Base-by-base conservation (phyloP, 306 rosid species). In the Parietaria judaica region DNA sequence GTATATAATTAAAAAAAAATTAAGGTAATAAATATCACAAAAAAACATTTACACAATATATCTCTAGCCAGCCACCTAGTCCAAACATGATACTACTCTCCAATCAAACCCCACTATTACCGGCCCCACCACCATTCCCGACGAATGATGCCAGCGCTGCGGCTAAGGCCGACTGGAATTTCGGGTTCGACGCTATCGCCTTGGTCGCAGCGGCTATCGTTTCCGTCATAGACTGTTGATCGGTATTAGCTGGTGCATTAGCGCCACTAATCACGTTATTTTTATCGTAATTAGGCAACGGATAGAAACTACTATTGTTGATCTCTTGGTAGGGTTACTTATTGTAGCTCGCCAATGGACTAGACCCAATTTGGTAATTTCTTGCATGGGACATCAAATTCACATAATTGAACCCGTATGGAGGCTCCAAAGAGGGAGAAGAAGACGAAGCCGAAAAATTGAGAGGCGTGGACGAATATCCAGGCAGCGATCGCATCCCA, bases 161-260 rank as follows among this genome's bases (percentile, higher is more conserved):
- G 0, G 90, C 95, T 56, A 94, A 79, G n/a, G 88, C 99, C 5
- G 99, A 84, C 44, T 82, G 97, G 66, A 94, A 94, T 14, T 63
- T 81, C 0, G 99, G 97, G 74, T 94, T 86, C 1, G 86, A 68
- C 0, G 95, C 79, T 57, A 88, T 94, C 8, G 81, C 90, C 73
- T 86, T 86, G 1, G 99, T 88, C 35, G 99, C 95, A 11, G 99
- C 89, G 15, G 97, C 81, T 50, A 88, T 74, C 11, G 84, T 71
- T 23, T 86, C 86, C 1, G 80, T 75, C 8, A 49, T 49, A 10
- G 72, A 60, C 46, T 66, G 72, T 7, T 41, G 69, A 17, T 63
- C 57, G 17, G 60, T 17, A 53, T 70, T 69, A 41, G 15, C 31
- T 6, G 35, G 36, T 41, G 43, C 14, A 23, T 7, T 31, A 36